Evolutionary conservation across 2,329 filamentous ascomycete species (phyloP).

Genomic region (Sporothrix sp.): DNA sequence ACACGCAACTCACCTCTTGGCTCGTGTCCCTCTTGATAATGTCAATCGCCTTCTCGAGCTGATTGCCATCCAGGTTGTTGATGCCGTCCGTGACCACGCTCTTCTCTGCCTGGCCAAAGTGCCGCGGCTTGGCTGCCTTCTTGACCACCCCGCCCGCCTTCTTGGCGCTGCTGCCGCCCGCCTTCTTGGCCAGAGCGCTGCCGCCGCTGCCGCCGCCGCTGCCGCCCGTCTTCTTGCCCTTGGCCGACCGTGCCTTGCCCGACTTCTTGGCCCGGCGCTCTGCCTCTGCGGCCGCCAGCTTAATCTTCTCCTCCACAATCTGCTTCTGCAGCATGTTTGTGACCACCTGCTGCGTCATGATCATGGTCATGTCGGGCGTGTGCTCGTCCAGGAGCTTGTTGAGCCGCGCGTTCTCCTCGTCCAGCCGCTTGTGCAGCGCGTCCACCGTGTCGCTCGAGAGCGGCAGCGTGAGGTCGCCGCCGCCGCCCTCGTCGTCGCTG

Average conservation of each 20-base stretch:
- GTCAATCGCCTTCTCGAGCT: slow-evolving; percentile 70
- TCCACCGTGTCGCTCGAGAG: slow-evolving; percentile 39
- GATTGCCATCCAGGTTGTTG: slow-evolving; percentile 65
- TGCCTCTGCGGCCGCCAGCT: slow-evolving; percentile 42
- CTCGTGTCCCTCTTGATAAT: slow-evolving; percentile 84
- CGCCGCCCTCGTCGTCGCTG: slow-evolving; percentile 51
- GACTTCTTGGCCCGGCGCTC: slow-evolving; percentile 51
- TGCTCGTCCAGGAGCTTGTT: slow-evolving; percentile 42
- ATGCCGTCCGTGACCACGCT: slow-evolving; percentile 83
- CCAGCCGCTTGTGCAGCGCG: slow-evolving; percentile 41
- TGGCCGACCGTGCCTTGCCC: slow-evolving; percentile 44
- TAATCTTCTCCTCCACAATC: slow-evolving; percentile 61
- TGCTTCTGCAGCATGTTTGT: slow-evolving; percentile 58
- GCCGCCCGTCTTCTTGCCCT: slow-evolving; percentile 36
- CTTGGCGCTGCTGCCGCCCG: slow-evolving; percentile 25
- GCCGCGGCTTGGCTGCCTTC: slow-evolving; percentile 44
- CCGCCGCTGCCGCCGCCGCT: slow-evolving; percentile 8
- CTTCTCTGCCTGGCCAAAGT: slow-evolving; percentile 71
- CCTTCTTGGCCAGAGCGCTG: slow-evolving; percentile 17
- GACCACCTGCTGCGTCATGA: slow-evolving; percentile 50
- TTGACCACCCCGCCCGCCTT: slow-evolving; percentile 28
- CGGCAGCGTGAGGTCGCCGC: slow-evolving; percentile 38
- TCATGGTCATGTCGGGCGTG: slow-evolving; percentile 41
- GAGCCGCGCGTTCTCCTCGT: slow-evolving; percentile 50
- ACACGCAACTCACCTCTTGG: slow-evolving; percentile 56